Evolutionary conservation across 495 filamentous ascomycete genomes (phyloP), one percentile per base, ranked within the genome.

Genomic region (Penicillium psychrofluorescens): DNA sequence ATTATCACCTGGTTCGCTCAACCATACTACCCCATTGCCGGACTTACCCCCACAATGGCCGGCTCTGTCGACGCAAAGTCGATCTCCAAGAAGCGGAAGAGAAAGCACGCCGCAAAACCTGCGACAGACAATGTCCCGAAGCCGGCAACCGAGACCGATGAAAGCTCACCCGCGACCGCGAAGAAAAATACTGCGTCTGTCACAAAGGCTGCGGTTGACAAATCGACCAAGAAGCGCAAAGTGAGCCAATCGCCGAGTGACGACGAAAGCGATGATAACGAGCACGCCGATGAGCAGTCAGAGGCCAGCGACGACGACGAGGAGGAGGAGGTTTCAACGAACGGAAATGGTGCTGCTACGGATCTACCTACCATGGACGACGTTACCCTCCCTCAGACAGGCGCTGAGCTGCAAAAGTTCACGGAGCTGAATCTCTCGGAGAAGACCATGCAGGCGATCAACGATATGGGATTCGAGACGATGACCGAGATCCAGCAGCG

Each of bases 401-500:
- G 73, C 31, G 67, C 61, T 16, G 73, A 77, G 16, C 74, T 81
- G 7, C 50, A 73, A 42, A 74, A 74, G 39, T 98, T 98, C 59
- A 62, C 78, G 12, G 88, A 96, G 41, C 75, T 98, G 49, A 86
- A 86, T 32, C 74, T 98, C 6, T 92, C 88, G 2, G 80, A 84
- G 34, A 89, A 84, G 63, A 95, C 90, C 1, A 84, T 87, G 73
- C 79, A 86, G 65, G 91, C 86, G 9, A 91, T 98, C 46, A 72
- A 81, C 40, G 88, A 84, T 14, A 95, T 98, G 90, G 83, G 83
- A 6, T 96, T 96, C 61, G 81, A 86, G 56, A 88, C 77, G 12
- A 95, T 98, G 92, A 97, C 92, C 1, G 89, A 95, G 61, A 95
- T 98, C 48, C 92, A 98, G 61, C 78, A 82, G 45, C 75, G 86